Evolutionary conservation across 2,329 filamentous ascomycete species (phyloP), one percentile per base, ranked within the genome.

Genomic region (Didymella pinodella): DNA sequence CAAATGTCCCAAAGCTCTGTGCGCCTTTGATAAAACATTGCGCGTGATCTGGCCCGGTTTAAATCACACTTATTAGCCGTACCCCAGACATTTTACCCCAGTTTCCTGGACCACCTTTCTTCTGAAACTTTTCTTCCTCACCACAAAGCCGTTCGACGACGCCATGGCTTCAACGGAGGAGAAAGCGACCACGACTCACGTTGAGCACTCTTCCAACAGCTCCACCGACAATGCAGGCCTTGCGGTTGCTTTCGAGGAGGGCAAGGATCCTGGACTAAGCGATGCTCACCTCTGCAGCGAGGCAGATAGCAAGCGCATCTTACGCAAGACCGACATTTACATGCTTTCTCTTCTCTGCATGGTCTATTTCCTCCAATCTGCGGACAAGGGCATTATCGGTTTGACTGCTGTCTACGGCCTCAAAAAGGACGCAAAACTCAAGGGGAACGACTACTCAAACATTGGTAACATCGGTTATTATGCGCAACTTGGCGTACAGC

Each of bases 351-450:
- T 69, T 11, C 65, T 69, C 26, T 67, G 65, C 46, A 66, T 67
- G 66, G 66, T 69, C 16, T 69, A 69, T 34, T 69, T 69, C 29
- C 59, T 69, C 4, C 66, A 69, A 20, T 67, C 65, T 1, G 66
- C 66, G 16, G 86, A 88, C 69, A 88, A 88, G 66, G 81, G 81
- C 1, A 68, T 71, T 29, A 66, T 72, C 66, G 57, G 71, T 53
- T 46, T 84, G 82, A 85, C 85, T 0, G 78, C 84, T 8, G 83
- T 87, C 0, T 87, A 87, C 61, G 85, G 34, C 82, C 78, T 3
- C 83, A 61, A 58, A 12, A 57, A 36, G 12, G 66, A 69, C 11
- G 65, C 67, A 10, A 52, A 79, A 8, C 76, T 84, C 6, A 61
- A 68, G 2, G 81, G 80, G 31, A 75, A 79, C 47, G 69, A 83